Conservation (phyloP, 495 filamentous ascomycete species). For the Pyronema omphalodes region DNA sequence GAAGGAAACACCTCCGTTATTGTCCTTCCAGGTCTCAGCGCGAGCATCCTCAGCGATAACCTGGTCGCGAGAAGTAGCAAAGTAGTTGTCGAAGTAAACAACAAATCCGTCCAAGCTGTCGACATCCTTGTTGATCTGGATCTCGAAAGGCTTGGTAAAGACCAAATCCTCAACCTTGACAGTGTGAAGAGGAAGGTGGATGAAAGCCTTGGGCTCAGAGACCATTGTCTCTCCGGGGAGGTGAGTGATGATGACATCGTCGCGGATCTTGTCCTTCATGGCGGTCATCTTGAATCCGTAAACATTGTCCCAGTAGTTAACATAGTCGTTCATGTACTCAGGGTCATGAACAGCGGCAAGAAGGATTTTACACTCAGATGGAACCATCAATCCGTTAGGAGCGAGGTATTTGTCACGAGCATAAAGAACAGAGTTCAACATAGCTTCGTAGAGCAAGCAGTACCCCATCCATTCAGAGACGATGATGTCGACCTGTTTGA, state of each 20-base stretch:
- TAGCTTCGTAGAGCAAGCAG: conserved; percentile 78
- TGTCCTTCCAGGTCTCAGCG: conserved; percentile 25
- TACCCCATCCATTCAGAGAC: conserved; percentile 98
- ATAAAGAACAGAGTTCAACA: conserved; percentile 85
- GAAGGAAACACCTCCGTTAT: conserved; percentile 25
- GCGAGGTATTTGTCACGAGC: conserved; percentile 70
- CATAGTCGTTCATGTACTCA: conserved; percentile 31
- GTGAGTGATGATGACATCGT: conserved; percentile 53
- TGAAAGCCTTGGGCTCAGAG: conserved; percentile 48
- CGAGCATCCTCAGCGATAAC: conserved; percentile 29
- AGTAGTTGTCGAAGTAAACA: conserved; percentile 97
- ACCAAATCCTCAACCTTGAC: conserved; percentile 45
- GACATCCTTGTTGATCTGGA: conserved; percentile 32
- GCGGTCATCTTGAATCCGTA: conserved; percentile 64
- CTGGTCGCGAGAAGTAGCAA: conserved; percentile 81
- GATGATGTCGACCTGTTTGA: conserved; percentile 79
- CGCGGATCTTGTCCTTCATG: conserved; percentile 49
- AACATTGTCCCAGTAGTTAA: conserved; percentile 63
- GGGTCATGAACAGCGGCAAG: conserved; percentile 25
- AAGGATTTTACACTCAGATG: conserved; percentile 15
- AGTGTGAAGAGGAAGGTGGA: conserved; percentile 56
- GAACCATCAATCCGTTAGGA: conserved; percentile 44
- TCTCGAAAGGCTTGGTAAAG: conserved; percentile 45
- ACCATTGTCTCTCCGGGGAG: conserved; percentile 57
- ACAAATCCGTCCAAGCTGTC: conserved; percentile 93